Base-by-base conservation (phyloP, 192 early-diverging fungal species). In the Pilaira anomala region DNA sequence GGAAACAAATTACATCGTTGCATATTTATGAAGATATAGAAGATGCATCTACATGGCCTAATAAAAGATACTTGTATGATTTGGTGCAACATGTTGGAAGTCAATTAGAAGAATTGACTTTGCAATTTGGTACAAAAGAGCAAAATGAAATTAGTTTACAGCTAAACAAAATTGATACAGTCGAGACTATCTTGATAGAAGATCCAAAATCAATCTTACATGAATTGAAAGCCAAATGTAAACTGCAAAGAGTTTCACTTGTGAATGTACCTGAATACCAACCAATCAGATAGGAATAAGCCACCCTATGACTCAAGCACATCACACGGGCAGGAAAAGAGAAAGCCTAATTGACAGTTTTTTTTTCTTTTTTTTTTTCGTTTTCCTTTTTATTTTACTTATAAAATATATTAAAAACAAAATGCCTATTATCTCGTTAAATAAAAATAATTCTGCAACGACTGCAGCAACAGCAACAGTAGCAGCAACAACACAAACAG, bases 361-460 rank as follows among this genome's bases (percentile, higher is more conserved):
- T 33, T 33, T 33, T 33, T 33, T 36, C 5, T 36, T 36, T 36
- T 36, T 54, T 18, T 54, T 54, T 54, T 33, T 55, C 30, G 3
- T 36, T 28, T 54, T 45, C 11, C 9, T 29, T 33, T 18, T 30
- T 55, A n/a, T 55, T 28, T 55, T 55, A 14, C 30, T 36, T 29
- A 19, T 55, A 13, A 25, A 28, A 33, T n/a, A 54, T 29, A 54
- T 13, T 45, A 45, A 16, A 18, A 29, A 18, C 18, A 9, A 25
- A 36, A 55, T 55, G 53, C 53, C 53, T 36, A 55, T 55, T 55
- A 28, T 55, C 30, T 55, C 53, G 19, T 26, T 55, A n/a, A n/a
- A n/a, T n/a, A n/a, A n/a, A n/a, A n/a, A n/a, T n/a, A n/a, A n/a
- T n/a, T n/a, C n/a, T n/a, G n/a, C n/a, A n/a, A n/a, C n/a, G 30